phyloP scores from a whole-genome alignment of 306 rosid species.

The Pyrus pyrifolia region DNA sequence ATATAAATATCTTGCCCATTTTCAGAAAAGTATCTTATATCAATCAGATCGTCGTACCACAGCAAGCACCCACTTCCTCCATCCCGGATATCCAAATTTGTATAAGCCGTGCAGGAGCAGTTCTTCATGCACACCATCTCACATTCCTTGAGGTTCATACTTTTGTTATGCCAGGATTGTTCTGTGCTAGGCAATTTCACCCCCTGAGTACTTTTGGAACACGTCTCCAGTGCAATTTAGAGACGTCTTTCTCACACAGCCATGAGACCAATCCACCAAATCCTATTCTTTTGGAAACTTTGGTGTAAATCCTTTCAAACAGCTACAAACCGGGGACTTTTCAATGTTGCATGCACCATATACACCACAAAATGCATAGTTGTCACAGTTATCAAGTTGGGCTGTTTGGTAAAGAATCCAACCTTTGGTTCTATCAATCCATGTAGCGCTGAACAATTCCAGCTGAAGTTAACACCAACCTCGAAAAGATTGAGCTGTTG shows the following conservation, averaged over 20 bases:
- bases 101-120: slow-evolving; percentile 44
- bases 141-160: slow-evolving; percentile 25
- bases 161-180: slow-evolving; percentile 10
- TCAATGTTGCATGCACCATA: slow-evolving; percentile 24
- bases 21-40: slow-evolving; percentile 6
- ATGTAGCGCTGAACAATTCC: too few species aligned
- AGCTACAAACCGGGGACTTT: too few species aligned
- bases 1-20: slow-evolving; percentile 6
- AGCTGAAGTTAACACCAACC: background rate
- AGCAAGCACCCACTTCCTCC: slow-evolving; percentile 31
- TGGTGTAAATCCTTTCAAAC: slow-evolving; percentile 33
- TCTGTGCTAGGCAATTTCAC: slow-evolving; percentile 22
- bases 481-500: slow-evolving; percentile 25
- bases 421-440: too few species aligned
- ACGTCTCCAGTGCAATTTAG: slow-evolving; percentile 30
- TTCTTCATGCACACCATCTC: slow-evolving; percentile 14
- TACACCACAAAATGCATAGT: slow-evolving; percentile 38
- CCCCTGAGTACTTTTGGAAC: slow-evolving; percentile 11
- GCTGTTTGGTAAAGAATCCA: too few species aligned
- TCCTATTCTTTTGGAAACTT: slow-evolving; percentile 19
- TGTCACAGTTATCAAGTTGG: slow-evolving; percentile 21
- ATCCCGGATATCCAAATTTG: slow-evolving; percentile 21
- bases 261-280: slow-evolving; percentile 12
- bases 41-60: slow-evolving; percentile 33
- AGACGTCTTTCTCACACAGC: slow-evolving; percentile 31